Conservation (phyloP, 768 basidiomycete species). For the Exsudoporus frostii region DNA sequence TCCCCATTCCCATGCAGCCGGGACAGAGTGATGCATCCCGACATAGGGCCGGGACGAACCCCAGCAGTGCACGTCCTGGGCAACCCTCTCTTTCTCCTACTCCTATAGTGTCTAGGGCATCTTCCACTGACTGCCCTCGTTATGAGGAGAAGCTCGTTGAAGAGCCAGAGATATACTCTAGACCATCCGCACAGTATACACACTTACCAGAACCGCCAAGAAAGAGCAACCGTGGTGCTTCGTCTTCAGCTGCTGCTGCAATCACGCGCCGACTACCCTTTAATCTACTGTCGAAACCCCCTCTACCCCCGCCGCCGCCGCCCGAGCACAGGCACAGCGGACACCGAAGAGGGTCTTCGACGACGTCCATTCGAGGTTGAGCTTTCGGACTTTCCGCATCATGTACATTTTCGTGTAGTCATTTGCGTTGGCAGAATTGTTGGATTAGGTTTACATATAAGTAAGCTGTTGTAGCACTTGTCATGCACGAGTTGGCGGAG, state of each 20-base stretch:
- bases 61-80: conserved; percentile 44
- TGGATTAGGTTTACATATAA: conserved; percentile 22
- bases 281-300: conserved; percentile 59
- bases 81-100: conserved; percentile 39
- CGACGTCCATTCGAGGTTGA: conserved; percentile 34
- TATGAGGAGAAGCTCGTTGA: conserved; percentile 38
- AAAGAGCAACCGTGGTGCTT: conserved; percentile 38
- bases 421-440: conserved; percentile 13
- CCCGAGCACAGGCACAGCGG: conserved; percentile 24
- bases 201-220: conserved; percentile 67
- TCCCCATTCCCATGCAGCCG: conserved; percentile 31
- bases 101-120: conserved; percentile 47
- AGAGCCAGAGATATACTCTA: conserved; percentile 53
- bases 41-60: conserved; percentile 66
- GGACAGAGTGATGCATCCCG: conserved; percentile 45
- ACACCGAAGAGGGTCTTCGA: conserved; percentile 45
- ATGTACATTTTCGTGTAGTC: conserved; percentile 10
- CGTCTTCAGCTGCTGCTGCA: conserved; percentile 47
- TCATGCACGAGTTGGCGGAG: conserved; percentile 13
- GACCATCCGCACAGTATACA: conserved; percentile 68
- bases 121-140: conserved; percentile 51
- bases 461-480: conserved; percentile 17
- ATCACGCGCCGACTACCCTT: conserved; percentile 61
- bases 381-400: neutral
- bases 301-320: conserved; percentile 28